Evolutionary conservation across 2,329 filamentous ascomycete genomes (phyloP), one percentile per base, ranked within the genome.

Genomic region (Rhexocercosporidium sp.): DNA sequence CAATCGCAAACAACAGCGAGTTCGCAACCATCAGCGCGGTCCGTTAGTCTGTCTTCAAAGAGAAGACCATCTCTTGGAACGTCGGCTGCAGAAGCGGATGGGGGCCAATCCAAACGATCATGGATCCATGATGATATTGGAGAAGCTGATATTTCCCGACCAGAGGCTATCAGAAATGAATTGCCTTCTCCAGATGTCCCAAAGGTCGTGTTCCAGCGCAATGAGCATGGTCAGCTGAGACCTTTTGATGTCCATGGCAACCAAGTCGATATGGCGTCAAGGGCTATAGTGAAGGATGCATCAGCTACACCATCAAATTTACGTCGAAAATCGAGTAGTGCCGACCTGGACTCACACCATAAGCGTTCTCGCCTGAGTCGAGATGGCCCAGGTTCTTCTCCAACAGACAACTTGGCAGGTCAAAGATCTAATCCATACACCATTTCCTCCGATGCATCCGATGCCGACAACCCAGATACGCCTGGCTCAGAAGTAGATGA

Each of bases 251-350:
- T 12, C 25, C 34, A 60, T 31, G 65, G 69, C 20, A 66, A 64
- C 22, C 59, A 67, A 25, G 8, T 66, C 7, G n/a, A 29, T 49
- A 20, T 60, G 16, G 59, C 57, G 16, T 46, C 57, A 3, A 39
- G 53, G 54, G 20, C 27, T 14, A 6, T 22, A 20, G n/a, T 41
- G 4, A n/a, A 14, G 8, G 59, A 31, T 11, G 20, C 16, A 12
- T 67, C 67, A 18, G 70, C 70, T 11, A 67, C 37, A 14, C 72
- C 70, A 20, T 72, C 73, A 51, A 56, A 29, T 18, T 29, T 70
- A 14, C 66, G 74, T 25, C 71, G 71, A 14, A 74, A 71, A 46
- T 68, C 66, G 16, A 69, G 71, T 12, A 11, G 59, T n/a, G 65
- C 70, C 16, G 66, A 65, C 12, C 22, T 70, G 18, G 62, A 69